Percentiles rank a stretch among this genome's conserved stretches.
phyloP scores from a whole-genome alignment of 129 eudicot species.

The Logfia minima region DNA sequence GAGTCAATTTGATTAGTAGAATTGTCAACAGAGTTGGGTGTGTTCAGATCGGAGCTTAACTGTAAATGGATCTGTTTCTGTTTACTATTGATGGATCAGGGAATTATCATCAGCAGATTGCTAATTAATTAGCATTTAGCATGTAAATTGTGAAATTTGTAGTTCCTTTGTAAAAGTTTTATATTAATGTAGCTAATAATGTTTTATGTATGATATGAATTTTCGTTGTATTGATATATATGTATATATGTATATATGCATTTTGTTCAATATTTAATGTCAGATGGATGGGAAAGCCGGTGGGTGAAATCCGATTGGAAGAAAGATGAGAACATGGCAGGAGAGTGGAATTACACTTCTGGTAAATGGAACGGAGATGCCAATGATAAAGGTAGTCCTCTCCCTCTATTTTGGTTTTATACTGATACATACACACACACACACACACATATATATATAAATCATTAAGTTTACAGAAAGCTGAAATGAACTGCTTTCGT shows the following conservation, averaged over 20 bases:
- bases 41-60: slow-evolving; percentile 3
- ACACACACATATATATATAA: too few species aligned
- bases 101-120: background rate
- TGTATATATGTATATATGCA: background rate
- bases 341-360: slow-evolving; percentile 94
- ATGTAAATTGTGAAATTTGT: background rate
- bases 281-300: slow-evolving; percentile 87
- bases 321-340: slow-evolving; percentile 89
- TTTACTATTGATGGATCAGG: background rate
- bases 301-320: slow-evolving; percentile 99
- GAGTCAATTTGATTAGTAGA: background rate
- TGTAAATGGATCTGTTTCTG: background rate
- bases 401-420: background rate
- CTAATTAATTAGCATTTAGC: background rate
- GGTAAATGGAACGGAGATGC: slow-evolving; percentile 98
- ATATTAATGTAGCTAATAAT: background rate
- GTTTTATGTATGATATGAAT: background rate
- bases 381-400: slow-evolving; percentile 72
- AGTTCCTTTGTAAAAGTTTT: background rate
- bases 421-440: too few species aligned
- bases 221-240: slow-evolving; percentile 1
- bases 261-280: slow-evolving; percentile 1
- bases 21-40: background rate
- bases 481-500: background rate
- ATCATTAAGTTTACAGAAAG: background rate